Evolutionary conservation across 106 monocot genomes (phyloP).

Genomic region (Cymbidium sinense): DNA sequence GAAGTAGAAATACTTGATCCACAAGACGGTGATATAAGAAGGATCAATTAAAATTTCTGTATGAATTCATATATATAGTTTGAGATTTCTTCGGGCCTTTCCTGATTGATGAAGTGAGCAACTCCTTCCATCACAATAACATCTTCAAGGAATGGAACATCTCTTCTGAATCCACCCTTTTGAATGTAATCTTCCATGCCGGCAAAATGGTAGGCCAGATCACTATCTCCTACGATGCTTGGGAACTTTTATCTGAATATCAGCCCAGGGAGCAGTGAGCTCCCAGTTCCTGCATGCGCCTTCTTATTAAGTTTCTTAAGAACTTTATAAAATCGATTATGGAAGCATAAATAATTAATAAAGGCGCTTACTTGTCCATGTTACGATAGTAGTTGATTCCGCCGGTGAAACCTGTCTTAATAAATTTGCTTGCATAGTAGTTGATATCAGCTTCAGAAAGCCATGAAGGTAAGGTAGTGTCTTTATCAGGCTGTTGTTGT

Average conservation of each 20-base stretch:
- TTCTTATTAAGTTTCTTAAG: too few relatives aligned
- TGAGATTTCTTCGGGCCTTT: conserved; percentile 29
- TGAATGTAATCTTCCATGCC: conserved; percentile 41
- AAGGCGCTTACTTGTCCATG: neutral
- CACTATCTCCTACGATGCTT: conserved; percentile 36
- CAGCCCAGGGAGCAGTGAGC: conserved; percentile 46
- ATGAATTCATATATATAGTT: conserved; percentile 41
- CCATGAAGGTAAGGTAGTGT: conserved; percentile 12
- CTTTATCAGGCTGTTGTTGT: too few relatives aligned
- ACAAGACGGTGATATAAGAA: too few relatives aligned
- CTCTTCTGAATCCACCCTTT: conserved; percentile 45
- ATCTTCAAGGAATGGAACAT: conserved; percentile 46
- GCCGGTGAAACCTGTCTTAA: conserved; percentile 20
- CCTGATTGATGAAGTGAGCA: conserved; percentile 59
- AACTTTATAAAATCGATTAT: too few relatives aligned
- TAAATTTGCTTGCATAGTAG: conserved; percentile 11
- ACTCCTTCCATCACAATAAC: conserved; percentile 40
- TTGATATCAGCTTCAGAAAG: conserved; percentile 14
- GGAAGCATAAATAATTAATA: too few relatives aligned
- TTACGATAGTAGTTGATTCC: conserved; percentile 17
- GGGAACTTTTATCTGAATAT: conserved; percentile 34
- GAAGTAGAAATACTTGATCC: too few relatives aligned
- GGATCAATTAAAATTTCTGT: conserved; percentile 16
- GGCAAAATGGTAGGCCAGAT: conserved; percentile 32
- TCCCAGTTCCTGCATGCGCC: conserved; percentile 40